Evolutionary conservation across 495 filamentous ascomycete species (phyloP), one percentile per base, ranked within the genome.

Genomic region (Penicillium manginii): DNA sequence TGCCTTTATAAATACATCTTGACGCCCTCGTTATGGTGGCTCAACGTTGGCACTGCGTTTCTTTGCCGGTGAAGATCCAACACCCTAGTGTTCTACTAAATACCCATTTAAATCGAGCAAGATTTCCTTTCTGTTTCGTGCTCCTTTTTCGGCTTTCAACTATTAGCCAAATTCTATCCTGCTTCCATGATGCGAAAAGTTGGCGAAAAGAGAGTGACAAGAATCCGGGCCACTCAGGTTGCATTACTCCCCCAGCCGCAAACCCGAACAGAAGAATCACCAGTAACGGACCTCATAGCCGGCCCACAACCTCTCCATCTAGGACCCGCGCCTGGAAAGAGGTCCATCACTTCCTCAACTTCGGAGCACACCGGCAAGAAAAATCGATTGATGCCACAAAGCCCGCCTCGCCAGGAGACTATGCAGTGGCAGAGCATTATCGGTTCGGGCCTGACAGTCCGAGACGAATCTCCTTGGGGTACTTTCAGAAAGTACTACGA

Each of bases 401-500:
- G 7, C 45, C 48, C 51, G 15, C 52, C 42, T 59, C 56, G 57
- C 42, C 35, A 58, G 11, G 50, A 33, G 29, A 52, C 10, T 29
- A 54, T 39, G 22, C 23, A 37, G 35, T 48, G 18, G 45, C 55
- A 40, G n/a, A 42, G 55, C 31, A 17, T n/a, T 52, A 37, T 42
- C 11, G 32, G 32, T 33, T 50, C 42, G 21, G 48, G 53, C 58
- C 18, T 49, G 12, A 18, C 52, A 51, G n/a, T 59, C 35, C 59
- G 19, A 31, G 22, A 60, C 4, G 57, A 57, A 18, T 57, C 59
- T 18, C 63, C 59, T 1, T 66, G 45, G 63, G 50, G 50, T 35
- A 60, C 50, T 40, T 66, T 58, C 23, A 40, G 57, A 37, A 35
- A 55, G 35, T 19, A 31, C 35, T 66, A 57, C 55, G 35, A 60